These are phyloP conservation scores for Leccinum broughii DNA, from an alignment of 768 basidiomycete genomes.

Conservation along the genomic window DNA sequence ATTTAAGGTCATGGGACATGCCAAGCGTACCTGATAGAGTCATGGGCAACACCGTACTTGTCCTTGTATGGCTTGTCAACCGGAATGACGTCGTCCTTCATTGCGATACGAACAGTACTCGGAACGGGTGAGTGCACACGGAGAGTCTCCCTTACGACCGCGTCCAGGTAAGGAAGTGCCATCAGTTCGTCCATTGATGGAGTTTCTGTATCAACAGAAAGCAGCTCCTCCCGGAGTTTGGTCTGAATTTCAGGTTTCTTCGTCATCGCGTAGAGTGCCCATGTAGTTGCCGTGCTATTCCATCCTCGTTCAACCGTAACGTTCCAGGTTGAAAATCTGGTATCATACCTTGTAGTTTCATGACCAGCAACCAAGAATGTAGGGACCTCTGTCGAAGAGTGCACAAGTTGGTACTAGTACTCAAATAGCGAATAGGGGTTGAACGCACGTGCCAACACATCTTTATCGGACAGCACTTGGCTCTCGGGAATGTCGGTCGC, in stretches of 20 bases:
- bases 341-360: slow-evolving; percentile 1
- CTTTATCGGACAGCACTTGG: slow-evolving; percentile 60
- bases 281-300: slow-evolving; percentile 44
- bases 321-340: background rate
- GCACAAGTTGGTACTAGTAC: background rate
- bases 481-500: slow-evolving; percentile 54
- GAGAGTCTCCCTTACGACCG: slow-evolving; percentile 59
- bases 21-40: slow-evolving; percentile 38
- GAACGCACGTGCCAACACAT: slow-evolving; percentile 55
- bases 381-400: background rate
- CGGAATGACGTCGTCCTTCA: slow-evolving; percentile 54
- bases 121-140: slow-evolving; percentile 56
- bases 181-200: slow-evolving; percentile 72
- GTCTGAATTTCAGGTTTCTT: slow-evolving; percentile 49
- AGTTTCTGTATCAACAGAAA: slow-evolving; percentile 49
- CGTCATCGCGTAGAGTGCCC: slow-evolving; percentile 60
- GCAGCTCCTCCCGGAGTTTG: slow-evolving; percentile 59
- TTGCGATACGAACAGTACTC: slow-evolving; percentile 42
- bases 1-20: background rate
- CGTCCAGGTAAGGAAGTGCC: slow-evolving; percentile 68
- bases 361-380: slow-evolving; percentile 1
- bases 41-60: slow-evolving; percentile 40
- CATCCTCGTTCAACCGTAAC: background rate
- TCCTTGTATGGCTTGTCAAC: slow-evolving; percentile 48
- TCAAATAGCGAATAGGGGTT: too few species aligned